Conservation (phyloP, 331 rosid genomes). For the Saraca asoca region DNA sequence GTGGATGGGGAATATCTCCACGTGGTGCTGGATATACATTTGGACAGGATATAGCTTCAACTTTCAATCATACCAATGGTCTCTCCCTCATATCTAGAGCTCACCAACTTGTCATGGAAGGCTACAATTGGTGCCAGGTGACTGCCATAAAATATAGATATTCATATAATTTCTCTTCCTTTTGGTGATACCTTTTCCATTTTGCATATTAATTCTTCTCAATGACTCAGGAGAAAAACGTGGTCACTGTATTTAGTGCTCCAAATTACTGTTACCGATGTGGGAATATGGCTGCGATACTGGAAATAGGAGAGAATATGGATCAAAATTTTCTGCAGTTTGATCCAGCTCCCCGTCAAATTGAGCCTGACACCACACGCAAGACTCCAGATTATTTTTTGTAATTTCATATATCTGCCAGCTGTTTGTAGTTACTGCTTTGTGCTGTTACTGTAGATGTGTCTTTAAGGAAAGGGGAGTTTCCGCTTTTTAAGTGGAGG, state of each 20-base stretch:
- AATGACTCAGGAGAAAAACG: conserved; percentile 74
- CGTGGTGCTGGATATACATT: conserved; percentile 99
- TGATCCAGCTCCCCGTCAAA: conserved; percentile 98
- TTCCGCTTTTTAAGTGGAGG: conserved; percentile 51
- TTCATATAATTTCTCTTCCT: background rate
- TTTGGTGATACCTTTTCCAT: background rate
- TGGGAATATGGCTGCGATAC: conserved; percentile 98
- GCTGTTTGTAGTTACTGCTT: conserved; percentile 54
- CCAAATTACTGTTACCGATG: conserved; percentile 98
- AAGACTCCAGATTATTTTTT: conserved; percentile 99
- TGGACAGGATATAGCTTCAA: conserved; percentile 97
- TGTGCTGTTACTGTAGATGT: conserved; percentile 63
- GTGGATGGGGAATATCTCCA: conserved; percentile 99
- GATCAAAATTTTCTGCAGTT: conserved; percentile 96
- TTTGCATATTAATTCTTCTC: conserved; percentile 19
- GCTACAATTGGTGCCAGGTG: conserved; percentile 99
- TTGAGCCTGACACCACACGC: conserved; percentile 94
- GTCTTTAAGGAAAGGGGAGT: conserved; percentile 55
- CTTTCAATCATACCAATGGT: conserved; percentile 92
- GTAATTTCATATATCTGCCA: conserved; percentile 54
- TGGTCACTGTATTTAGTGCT: conserved; percentile 97
- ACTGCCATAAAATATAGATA: conserved; percentile 19
- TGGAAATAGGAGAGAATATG: conserved; percentile 96
- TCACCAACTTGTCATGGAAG: conserved; percentile 99
- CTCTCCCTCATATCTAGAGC: conserved; percentile 95